Evolutionary conservation across 176 grass and related monocot genomes (phyloP), one percentile per base, ranked within the genome.

Genomic region (Aegilops speltoides): DNA sequence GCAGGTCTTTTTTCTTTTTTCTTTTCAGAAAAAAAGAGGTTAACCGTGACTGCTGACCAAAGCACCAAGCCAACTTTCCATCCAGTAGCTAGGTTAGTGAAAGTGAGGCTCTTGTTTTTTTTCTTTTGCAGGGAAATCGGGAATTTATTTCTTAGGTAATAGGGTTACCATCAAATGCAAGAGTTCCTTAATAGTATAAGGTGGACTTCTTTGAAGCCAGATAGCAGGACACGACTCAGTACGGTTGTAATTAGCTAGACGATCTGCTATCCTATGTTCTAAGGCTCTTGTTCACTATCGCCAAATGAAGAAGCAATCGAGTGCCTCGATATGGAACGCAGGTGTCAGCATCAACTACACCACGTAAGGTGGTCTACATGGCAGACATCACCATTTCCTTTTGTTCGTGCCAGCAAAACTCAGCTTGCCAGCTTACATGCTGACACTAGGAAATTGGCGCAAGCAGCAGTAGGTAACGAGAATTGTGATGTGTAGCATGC

Each of bases 321-420:
- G 77, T 69, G 68, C 40, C 68, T 81, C 28, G 19, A 80, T 80
- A 37, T 84, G 60, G 81, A 91, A 33, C 77, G 82, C 16, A 41
- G 77, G 77, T 82, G 86, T 85, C 89, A 71, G 89, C 82, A 78
- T 91, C 89, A 85, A 22, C 86, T 78, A 52, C 82, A 84, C 86
- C 50, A 88, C 71, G 68, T 46, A 91, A 85, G 85, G 82, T 10
- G 70, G 82, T 82, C 29, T 81, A 48, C 48, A 52, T 48, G 86
- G 77, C 70, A 69, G 76, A 70, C 78, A 88, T 91, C 82, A 91
- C 77, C 90, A 88, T 72, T 85, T 66, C 31, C 40, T 81, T 54
- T 77, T 77, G 13, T 60, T 81, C 45, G 81, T 70, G 33, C 68
- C 79, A 54, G 40, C 46, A 64, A 77, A 77, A 52, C 34, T 36